Evolutionary conservation across 495 filamentous ascomycete species (phyloP), one percentile per base, ranked within the genome.

Genomic region (Lindgomyces ingoldianus): DNA sequence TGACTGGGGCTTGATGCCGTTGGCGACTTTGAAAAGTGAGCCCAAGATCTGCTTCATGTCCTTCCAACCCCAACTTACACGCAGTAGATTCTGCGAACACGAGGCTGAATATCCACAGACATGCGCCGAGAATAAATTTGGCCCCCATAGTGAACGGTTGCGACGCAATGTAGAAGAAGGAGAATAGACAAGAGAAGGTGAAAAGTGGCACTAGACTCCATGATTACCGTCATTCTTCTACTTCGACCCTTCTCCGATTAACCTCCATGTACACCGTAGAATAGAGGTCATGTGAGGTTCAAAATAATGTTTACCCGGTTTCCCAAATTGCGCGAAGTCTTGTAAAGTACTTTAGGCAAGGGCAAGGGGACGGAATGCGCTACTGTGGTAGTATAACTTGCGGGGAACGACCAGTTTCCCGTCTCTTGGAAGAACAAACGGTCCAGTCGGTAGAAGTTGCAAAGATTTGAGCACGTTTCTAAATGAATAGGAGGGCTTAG

Each of bases 1-100:
- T 11, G 10, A 41, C 25, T 63, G 41, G 9, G 51, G 51, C 14
- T 47, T 55, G 11, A 45, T 51, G 39, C 47, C 58, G 42, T 53
- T 42, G 36, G 36, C 10, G 16, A 27, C 49, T 52, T 8, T 3
- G 22, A 3, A 3, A n/a, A 18, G 26, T 52, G 10, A 52, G 49
- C 24, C 16, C 4, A 22, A 24, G 19, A 14, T 49, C 12, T 11
- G 21, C 12, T 22, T 22, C 33, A 39, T 6, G 6, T 6, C 14
- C 14, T 39, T 6, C 14, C 6, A 14, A 39, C 33, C 14, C 33
- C 14, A 14, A 14, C 33, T 39, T 39, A 39, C 33, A 39, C 6
- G 33, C 33, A 6, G 6, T 14, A 39, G 6, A 39, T 6, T 39
- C 6, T 39, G 33, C 33, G 33, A 39, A 14, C 33, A 39, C 6